Conservation (phyloP, 2,329 filamentous ascomycete species). For the Beauveria pseudobassiana region DNA sequence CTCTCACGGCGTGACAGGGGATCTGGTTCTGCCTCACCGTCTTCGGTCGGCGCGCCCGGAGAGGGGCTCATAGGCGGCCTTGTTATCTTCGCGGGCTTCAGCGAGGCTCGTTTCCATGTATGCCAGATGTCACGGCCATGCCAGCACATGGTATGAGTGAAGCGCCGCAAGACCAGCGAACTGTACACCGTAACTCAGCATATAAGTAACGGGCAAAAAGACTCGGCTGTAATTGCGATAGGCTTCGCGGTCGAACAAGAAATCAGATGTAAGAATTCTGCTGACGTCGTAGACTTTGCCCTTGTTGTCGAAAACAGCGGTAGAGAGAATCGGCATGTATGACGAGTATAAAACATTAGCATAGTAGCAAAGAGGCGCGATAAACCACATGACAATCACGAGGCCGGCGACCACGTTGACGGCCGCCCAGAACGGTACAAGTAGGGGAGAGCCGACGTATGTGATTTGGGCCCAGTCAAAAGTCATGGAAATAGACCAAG, state of each 20-base stretch:
- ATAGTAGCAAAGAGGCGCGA: constrained; percentile 76
- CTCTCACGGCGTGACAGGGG: constrained; percentile 14
- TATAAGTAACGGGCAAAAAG: constrained; percentile 80
- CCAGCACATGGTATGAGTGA: constrained; percentile 74
- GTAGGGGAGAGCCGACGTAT: constrained; percentile 75
- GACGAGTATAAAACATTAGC: constrained; percentile 71
- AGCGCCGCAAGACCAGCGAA: constrained; percentile 76
- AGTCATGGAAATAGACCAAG: constrained; percentile 74
- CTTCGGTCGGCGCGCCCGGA: constrained; percentile 22
- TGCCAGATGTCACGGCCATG: constrained; percentile 75
- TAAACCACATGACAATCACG: constrained; percentile 76
- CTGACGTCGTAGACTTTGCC: constrained; percentile 75
- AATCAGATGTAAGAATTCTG: constrained; percentile 69
- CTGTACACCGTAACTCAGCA: constrained; percentile 77
- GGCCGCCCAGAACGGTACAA: constrained; percentile 81
- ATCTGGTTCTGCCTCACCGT: constrained; percentile 9
- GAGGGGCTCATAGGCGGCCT: constrained; percentile 47
- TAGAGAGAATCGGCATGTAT: constrained; percentile 80
- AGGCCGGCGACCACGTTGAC: constrained; percentile 78
- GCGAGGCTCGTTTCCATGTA: constrained; percentile 65
- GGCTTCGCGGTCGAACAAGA: constrained; percentile 67
- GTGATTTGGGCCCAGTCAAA: constrained; percentile 92
- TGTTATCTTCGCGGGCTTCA: constrained; percentile 48
- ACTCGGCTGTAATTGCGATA: constrained; percentile 78
- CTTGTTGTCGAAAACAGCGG: constrained; percentile 78